Evolutionary conservation across 2,329 filamentous ascomycete species (phyloP), one percentile per base, ranked within the genome.

Genomic region (Tympanopsis confertula): DNA sequence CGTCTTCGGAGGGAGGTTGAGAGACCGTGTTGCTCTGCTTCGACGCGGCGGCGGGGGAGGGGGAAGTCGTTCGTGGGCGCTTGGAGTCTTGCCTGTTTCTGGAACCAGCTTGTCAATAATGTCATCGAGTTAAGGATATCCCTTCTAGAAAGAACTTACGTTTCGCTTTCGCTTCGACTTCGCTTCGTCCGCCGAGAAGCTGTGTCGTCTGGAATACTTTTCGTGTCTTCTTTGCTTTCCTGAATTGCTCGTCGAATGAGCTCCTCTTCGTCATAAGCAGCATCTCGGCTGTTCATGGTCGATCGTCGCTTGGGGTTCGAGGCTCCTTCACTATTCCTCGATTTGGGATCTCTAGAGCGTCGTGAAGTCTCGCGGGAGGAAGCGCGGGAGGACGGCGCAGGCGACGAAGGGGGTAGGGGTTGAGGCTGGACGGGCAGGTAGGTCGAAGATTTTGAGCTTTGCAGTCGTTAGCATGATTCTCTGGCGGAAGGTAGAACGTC

Each of bases 251-350:
- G 77, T 39, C 87, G 77, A 28, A 98, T 59, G 50, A 88, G 80
- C 55, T 93, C 86, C 49, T 94, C 88, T 59, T 98, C 91, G 46
- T 96, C 88, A 50, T 96, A 96, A 17, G 87, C 89, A 30, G 89
- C 88, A 56, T 87, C 83, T 44, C 89, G 78, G 56, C 91, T 98
- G 54, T 96, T 94, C 86, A 96, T 95, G 5, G 91, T 98, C 15
- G 87, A 94, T 19, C 91, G 76, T 42, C 91, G 77, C 57, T 95
- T 96, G 32, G 61, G 62, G 10, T 61, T 54, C 1, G 66, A 61
- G 7, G 65, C 66, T 38, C 65, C 65, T 35, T 68, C 74, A 45
- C 63, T 73, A 53, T 56, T 74, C 61, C 74, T 77, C 48, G 62
- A 65, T 50, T 65, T 68, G 47, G 63, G 69, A 53, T 59, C 62